Conservation (phyloP, 169 alveolate species). For the Plasmodium vinckei region DNA sequence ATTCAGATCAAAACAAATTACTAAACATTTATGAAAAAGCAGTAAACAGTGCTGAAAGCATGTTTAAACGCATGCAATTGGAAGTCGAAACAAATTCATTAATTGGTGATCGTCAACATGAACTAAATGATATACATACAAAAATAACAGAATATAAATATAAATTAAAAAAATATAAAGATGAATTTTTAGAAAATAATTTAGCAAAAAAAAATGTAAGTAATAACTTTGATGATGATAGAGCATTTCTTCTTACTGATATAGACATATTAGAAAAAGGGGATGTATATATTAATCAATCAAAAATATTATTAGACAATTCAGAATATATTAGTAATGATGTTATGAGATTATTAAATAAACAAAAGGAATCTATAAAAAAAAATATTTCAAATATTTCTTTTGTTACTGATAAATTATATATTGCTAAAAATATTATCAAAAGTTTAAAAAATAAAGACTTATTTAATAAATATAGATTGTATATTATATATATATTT, state of each 20-base stretch:
- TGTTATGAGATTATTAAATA: constrained; percentile 34
- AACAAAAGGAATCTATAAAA: constrained; percentile 52
- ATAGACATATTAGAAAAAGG: constrained; percentile 61
- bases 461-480: constrained; percentile 55
- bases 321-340: constrained; percentile 66
- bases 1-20: constrained; percentile 45
- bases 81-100: constrained; percentile 55
- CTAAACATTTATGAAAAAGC: constrained; percentile 65
- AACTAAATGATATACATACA: constrained; percentile 27
- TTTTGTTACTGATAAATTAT: constrained; percentile 30
- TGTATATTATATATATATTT: constrained; percentile 39
- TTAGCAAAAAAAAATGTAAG: constrained; percentile 14
- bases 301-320: constrained; percentile 46
- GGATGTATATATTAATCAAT: constrained; percentile 62
- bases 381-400: constrained; percentile 39
- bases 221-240: constrained; percentile 56
- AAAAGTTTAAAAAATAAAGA: constrained; percentile 42
- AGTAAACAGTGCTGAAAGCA: constrained; percentile 56
- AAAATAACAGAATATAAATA: constrained; percentile 48
- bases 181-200: constrained; percentile 18
- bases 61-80: constrained; percentile 59
- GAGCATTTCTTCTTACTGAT: constrained; percentile 48
- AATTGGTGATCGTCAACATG: constrained; percentile 11
- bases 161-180: constrained; percentile 40
- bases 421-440: constrained; percentile 42